phyloP scores from a whole-genome alignment of 441 rosid genomes.

The Adansonia grandidieri region DNA sequence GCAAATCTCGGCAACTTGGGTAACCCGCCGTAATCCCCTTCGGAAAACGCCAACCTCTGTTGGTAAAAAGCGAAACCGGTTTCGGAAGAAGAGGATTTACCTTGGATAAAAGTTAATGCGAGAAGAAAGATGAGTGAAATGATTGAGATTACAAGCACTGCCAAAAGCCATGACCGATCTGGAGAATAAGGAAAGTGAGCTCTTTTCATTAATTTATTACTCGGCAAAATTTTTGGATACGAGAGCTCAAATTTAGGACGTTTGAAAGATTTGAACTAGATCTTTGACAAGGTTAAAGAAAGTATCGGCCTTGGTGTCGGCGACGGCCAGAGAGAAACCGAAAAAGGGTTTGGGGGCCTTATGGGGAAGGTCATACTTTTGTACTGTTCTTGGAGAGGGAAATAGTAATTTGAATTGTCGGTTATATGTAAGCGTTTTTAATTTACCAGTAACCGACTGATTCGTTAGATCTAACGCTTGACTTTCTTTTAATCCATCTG shows the following conservation, averaged over 20 bases:
- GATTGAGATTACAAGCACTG: conserved; percentile 32
- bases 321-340: neutral
- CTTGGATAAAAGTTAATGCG: conserved; percentile 36
- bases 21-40: conserved; percentile 29
- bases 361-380: too few species aligned
- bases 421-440: neutral
- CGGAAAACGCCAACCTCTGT: conserved; percentile 21
- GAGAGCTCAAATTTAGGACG: neutral
- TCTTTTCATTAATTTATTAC: conserved; percentile 45
- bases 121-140: conserved; percentile 46
- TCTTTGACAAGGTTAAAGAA: neutral
- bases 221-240: neutral
- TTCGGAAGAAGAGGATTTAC: conserved; percentile 41
- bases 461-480: neutral
- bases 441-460: neutral
- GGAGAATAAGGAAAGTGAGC: conserved; percentile 43
- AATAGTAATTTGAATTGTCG: conserved; percentile 17
- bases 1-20: conserved; percentile 64
- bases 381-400: conserved; percentile 19
- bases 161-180: conserved; percentile 46
- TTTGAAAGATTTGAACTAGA: neutral
- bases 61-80: conserved; percentile 30
- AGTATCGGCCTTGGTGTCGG: neutral
- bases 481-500: neutral
- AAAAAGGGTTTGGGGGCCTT: neutral